Conservation (phyloP, 164 flowering plant genomes). For the Vitis rupestris region DNA sequence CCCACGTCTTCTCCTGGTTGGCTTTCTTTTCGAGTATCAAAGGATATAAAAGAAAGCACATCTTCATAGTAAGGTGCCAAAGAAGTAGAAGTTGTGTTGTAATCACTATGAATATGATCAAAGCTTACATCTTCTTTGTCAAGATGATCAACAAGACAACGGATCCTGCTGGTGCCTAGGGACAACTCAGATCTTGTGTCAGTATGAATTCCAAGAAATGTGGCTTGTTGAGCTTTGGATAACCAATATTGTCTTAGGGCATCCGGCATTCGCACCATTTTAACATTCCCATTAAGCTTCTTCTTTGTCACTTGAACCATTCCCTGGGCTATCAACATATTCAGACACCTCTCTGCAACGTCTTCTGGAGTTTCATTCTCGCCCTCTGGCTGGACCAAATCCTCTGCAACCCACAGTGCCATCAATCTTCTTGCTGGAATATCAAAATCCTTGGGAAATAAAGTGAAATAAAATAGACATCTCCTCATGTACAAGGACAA, state of each 20-base stretch:
- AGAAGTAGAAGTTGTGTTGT: background rate
- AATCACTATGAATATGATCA: background rate
- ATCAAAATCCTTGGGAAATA: background rate
- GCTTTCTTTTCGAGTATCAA: conserved; percentile 4
- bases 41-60: background rate
- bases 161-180: background rate
- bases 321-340: too few species aligned
- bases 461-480: background rate
- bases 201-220: conserved; percentile 8
- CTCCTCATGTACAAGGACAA: background rate
- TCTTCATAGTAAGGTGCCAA: background rate
- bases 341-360: too few species aligned
- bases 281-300: too few species aligned
- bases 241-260: too few species aligned
- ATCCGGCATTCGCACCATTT: too few species aligned
- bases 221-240: background rate
- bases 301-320: too few species aligned
- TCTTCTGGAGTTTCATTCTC: too few species aligned
- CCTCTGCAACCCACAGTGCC: conserved; percentile 22
- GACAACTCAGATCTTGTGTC: background rate
- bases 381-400: conserved; percentile 5
- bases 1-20: conserved; percentile 11
- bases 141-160: background rate
- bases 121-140: background rate
- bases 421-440: conserved; percentile 9